Evolutionary conservation across 768 basidiomycete species (phyloP), one percentile per base, ranked within the genome.

Genomic region (Kwoniella dejecticola): DNA sequence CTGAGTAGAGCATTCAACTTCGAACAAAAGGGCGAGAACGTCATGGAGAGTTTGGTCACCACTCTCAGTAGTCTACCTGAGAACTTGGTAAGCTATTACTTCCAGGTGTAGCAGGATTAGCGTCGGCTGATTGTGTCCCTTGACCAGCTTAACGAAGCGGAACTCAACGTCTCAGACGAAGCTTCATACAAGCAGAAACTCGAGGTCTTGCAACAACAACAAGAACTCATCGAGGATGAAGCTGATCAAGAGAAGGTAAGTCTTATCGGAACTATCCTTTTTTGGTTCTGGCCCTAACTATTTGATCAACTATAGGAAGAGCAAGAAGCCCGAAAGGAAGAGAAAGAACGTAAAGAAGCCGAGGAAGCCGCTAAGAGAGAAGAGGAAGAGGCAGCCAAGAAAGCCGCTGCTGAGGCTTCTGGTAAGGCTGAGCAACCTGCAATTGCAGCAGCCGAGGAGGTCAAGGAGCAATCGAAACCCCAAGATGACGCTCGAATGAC

Each of bases 151-250:
- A 97, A 90, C 78, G 96, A 98, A 82, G 91, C 96, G 8, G 96
- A 98, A 77, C 84, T 98, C 50, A 90, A 94, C 79, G 95, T 98
- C 23, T 90, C 93, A 68, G 90, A 88, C 23, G 94, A 95, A 40
- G 91, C 92, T 21, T 66, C 79, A 3, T 97, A 96, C 84, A 95
- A 96, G 82, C 91, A 98, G 83, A 96, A 95, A 80, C 85, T 99
- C 57, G 96, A 98, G 65, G 95, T 99, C 24, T 81, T 99, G 76
- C 91, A 96, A 71, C 91, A 99, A 71, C 96, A 99, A 79, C 91
- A 99, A 77, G 96, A 99, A 78, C 90, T 99, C 63, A 99, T 99
- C 76, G 94, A 99, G 76, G 96, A 99, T 78, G 96, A 99, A 80
- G 87, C 93, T 66, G 96, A 97, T 77, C 96, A 99, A 79, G 96